phyloP scores from a whole-genome alignment of 2,329 filamentous ascomycete species.

The Diplodia seriata region DNA sequence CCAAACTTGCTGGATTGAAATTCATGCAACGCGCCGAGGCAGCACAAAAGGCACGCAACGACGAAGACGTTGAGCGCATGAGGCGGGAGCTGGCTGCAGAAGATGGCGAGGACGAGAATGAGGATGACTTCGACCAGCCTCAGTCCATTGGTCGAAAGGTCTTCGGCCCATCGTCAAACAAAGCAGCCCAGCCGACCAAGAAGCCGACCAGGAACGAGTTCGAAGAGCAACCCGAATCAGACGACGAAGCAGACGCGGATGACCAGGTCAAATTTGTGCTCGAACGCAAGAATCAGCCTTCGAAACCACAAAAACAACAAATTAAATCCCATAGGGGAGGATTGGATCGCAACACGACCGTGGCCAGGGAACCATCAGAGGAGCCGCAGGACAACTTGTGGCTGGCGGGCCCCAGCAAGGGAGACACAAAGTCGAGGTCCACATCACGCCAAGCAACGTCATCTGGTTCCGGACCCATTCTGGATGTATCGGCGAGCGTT shows the following conservation, averaged over 20 bases:
- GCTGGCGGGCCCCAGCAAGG: slow-evolving; percentile 41
- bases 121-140: slow-evolving; percentile 56
- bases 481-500: slow-evolving; percentile 17
- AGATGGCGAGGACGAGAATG: slow-evolving; percentile 60
- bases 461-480: slow-evolving; percentile 15
- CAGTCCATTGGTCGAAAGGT: slow-evolving; percentile 71
- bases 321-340: slow-evolving; percentile 2
- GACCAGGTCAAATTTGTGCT: slow-evolving; percentile 27
- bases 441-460: slow-evolving; percentile 36
- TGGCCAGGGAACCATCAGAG: slow-evolving; percentile 17
- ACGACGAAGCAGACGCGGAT: slow-evolving; percentile 46
- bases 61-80: slow-evolving; percentile 68
- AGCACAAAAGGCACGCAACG: slow-evolving; percentile 77
- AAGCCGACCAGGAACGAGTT: slow-evolving; percentile 59
- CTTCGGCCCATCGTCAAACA: slow-evolving; percentile 63
- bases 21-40: slow-evolving; percentile 95
- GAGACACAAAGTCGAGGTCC: slow-evolving; percentile 35
- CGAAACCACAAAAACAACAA: slow-evolving; percentile 27
- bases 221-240: slow-evolving; percentile 65
- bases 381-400: slow-evolving; percentile 46
- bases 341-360: slow-evolving; percentile 8
- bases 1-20: slow-evolving; percentile 80
- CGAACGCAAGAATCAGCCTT: slow-evolving; percentile 9
- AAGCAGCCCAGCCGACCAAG: slow-evolving; percentile 41
- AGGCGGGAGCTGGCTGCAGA: slow-evolving; percentile 71